Percentiles rank a stretch among this genome's conserved stretches.
These are phyloP conservation scores for Novakomyces olei DNA, from an alignment of 805 yeast genomes.

Conservation along the genomic window DNA sequence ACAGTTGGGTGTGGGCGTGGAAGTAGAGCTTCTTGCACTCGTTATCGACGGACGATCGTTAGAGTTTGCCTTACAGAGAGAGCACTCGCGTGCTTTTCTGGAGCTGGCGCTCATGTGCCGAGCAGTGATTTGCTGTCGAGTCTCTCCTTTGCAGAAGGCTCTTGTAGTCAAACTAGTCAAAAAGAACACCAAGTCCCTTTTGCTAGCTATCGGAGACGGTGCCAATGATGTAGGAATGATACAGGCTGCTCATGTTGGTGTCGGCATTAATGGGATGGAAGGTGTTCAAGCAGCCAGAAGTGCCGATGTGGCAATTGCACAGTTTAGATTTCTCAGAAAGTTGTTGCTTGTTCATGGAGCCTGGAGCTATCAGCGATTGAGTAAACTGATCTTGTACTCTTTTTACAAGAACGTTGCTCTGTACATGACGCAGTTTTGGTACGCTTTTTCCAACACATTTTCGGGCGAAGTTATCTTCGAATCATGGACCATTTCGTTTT, in stretches of 20 bases:
- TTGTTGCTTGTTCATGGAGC: slow-evolving; percentile 82
- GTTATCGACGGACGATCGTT: slow-evolving; percentile 88
- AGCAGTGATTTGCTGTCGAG: slow-evolving; percentile 95
- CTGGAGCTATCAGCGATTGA: slow-evolving; percentile 91
- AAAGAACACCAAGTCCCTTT: slow-evolving; percentile 43
- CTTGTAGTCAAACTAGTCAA: slow-evolving; percentile 87
- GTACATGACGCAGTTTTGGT: slow-evolving; percentile 98
- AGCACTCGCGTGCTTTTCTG: slow-evolving; percentile 53
- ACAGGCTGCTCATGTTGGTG: slow-evolving; percentile 98
- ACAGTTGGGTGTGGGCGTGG: slow-evolving; percentile 21
- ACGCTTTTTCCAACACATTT: slow-evolving; percentile 71
- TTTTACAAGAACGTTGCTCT: slow-evolving; percentile 89
- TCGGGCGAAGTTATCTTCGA: slow-evolving; percentile 93
- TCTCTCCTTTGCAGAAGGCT: slow-evolving; percentile 92
- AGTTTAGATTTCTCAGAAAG: slow-evolving; percentile 67
- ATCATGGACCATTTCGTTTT: slow-evolving; percentile 93
- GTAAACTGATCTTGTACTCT: slow-evolving; percentile 79
- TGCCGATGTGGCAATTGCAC: slow-evolving; percentile 94
- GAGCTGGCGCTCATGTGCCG: slow-evolving; percentile 70
- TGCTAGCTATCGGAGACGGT: slow-evolving; percentile 94
- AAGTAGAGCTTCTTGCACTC: slow-evolving; percentile 59
- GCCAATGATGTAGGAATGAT: slow-evolving; percentile 98
- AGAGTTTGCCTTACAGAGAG: slow-evolving; percentile 63
- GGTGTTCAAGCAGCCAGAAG: slow-evolving; percentile 99
- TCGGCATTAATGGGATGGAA: slow-evolving; percentile 97